phyloP scores from a whole-genome alignment of 352 stramenopile species.

The Aphanomyces euteiches region DNA sequence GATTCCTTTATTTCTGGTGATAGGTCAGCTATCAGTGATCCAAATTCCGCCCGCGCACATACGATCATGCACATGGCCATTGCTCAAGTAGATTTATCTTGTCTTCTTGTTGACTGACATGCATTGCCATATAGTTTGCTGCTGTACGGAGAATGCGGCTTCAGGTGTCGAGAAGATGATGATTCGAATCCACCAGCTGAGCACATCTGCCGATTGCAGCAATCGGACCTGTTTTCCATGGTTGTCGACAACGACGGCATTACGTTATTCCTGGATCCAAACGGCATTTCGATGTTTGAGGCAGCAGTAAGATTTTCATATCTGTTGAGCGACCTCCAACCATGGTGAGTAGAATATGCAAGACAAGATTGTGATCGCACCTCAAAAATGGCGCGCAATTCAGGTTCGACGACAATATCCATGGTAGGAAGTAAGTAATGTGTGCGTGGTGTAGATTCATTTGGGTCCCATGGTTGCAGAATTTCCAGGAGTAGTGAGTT shows the following conservation, averaged over 20 bases:
- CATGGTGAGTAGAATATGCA: conserved; percentile 46
- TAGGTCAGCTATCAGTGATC: conserved; percentile 72
- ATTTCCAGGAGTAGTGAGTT: conserved; percentile 78
- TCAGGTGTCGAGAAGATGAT: conserved; percentile 60
- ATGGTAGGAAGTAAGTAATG: not conserved
- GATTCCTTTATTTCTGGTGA: not conserved
- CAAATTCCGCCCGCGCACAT: conserved; percentile 70
- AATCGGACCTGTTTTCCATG: conserved; percentile 84
- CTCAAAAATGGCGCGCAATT: conserved; percentile 73
- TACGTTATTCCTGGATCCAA: conserved; percentile 83
- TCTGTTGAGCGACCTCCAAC: not conserved
- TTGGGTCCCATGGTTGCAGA: conserved; percentile 80
- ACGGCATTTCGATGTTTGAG: conserved; percentile 76
- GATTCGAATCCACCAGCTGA: conserved; percentile 41
- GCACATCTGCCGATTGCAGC: conserved; percentile 69
- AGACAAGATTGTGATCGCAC: conserved; percentile 61
- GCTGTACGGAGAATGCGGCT: conserved; percentile 75
- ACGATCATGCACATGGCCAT: conserved; percentile 65
- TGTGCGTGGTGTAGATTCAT: conserved; percentile 57
- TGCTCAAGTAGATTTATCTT: conserved; percentile 58
- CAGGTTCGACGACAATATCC: conserved; percentile 38
- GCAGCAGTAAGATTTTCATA: conserved; percentile 44
- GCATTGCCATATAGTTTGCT: conserved; percentile 46
- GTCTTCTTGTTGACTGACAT: conserved; percentile 11
- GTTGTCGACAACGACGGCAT: conserved; percentile 68